Base-by-base conservation (phyloP, 495 filamentous ascomycete genomes). In the Hypoxylon cercidicola region DNA sequence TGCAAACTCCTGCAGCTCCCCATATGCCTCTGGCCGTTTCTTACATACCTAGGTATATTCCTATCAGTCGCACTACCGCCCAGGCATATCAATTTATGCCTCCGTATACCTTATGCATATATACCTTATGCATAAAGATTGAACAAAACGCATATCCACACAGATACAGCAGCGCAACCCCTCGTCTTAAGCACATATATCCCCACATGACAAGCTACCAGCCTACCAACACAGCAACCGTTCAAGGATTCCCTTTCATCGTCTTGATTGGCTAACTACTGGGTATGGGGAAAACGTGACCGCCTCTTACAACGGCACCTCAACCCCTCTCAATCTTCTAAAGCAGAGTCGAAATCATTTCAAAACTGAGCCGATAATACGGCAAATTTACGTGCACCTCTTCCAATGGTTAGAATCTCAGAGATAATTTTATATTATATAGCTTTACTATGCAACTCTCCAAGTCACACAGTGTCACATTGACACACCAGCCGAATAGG, bases 201-300 rank as follows among this genome's bases (percentile, higher is more conserved):
- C 43, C 39, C 30, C 34, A 46, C 53, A 50, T 30, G 45, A 64
- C 60, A 68, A 60, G 55, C 46, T 50, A 60, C 60, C 65, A 32
- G 30, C 30, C 46, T 44, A 60, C 65, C 65, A 68, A 47, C 65
- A 23, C 60, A 68, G 60, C 60, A 64, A 51, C 50, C 62, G 15
- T 44, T 39, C 54, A 52, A 41, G 47, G 53, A 15, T 45, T 43
- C 49, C 55, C 13, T 13, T 53, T 34, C 19, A 30, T 18, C 4
- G 7, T 44, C 35, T 13, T 61, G 16, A 67, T 62, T 67, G 64
- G 64, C 1, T 8, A 15, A 21, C 44, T 32, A 5, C 30, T 11
- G 30, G 10, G 9, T 57, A 54, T 8, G 7, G 23, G 16, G 32
- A 49, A 43, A 30, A 47, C 41, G 15, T 35, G n/a, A 32, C 28